Conservation (phyloP, 139 green algal genomes). For the Coelastrella sp. region DNA sequence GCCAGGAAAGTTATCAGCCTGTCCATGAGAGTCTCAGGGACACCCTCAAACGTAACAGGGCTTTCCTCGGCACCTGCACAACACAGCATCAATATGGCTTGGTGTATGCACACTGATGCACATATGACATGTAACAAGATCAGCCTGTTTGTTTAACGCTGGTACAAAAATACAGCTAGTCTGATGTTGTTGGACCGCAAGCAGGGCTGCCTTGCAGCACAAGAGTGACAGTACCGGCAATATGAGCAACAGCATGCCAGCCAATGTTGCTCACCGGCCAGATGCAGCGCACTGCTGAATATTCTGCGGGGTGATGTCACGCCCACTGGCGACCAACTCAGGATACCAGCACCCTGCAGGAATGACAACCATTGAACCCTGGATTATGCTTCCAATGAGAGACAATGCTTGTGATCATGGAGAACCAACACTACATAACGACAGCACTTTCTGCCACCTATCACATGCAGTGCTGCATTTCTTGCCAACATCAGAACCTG, state of each 20-base stretch:
- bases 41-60: constrained; percentile 67
- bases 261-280: constrained; percentile 6
- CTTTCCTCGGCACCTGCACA: constrained; percentile 32
- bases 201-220: too few relatives aligned
- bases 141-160: neutral
- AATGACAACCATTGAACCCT: neutral
- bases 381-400: neutral
- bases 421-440: too few relatives aligned
- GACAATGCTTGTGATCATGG: too few relatives aligned
- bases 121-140: neutral
- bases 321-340: constrained; percentile 48
- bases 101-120: neutral
- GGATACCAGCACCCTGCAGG: constrained; percentile 35
- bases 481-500: too few relatives aligned
- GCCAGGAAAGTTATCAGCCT: constrained; percentile 61
- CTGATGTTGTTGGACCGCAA: too few relatives aligned
- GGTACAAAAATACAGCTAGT: too few relatives aligned
- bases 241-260: too few relatives aligned
- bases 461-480: too few relatives aligned
- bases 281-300: constrained; percentile 20
- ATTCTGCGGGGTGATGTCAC: constrained; percentile 11
- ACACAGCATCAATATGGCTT: neutral
- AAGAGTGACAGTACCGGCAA: too few relatives aligned
- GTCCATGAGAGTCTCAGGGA: constrained; percentile 62
- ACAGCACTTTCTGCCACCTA: too few relatives aligned